Base-by-base conservation (phyloP, 148 eudicot species). In the Chenopodium album region DNA sequence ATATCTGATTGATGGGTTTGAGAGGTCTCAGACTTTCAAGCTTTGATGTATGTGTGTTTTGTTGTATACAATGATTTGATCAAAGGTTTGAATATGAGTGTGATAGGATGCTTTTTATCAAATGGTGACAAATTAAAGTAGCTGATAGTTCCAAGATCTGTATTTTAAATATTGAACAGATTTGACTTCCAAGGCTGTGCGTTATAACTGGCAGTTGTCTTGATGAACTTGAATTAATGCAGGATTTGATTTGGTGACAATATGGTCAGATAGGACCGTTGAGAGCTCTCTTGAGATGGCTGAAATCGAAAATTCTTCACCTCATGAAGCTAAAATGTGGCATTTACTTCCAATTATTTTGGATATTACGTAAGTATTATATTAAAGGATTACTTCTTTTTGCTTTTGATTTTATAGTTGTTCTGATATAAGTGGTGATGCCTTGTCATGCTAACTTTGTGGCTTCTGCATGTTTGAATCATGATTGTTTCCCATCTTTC, bases 241-340 rank as follows among this genome's bases (percentile, higher is more conserved):
- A 95, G 98, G 94, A 78, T 88, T 93, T 90, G 92, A 93, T 77
- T 80, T 95, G 82, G 83, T 90, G 60, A 75, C 89, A 63, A 81
- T 88, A 76, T 93, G 98, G 98, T 80, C 85, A 13, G 92, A 90
- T 84, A 93, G 84, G 87, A 91, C 87, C 22, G 81, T 91, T 83
- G 90, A 89, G 81, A 95, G 96, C 83, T 95, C 98, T 23, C 85
- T 93, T 66, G 98, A 95, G 86, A 95, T 95, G 98, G 98, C 98
- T 90, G 97, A 95, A 87, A 78, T 93, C 83, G 98, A 95, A 86
- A 95, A 95, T 87, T 91, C 92, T 83, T 90, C 97, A 72, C 91
- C 97, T 56, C 85, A 87, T 79, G 98, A 95, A 84, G 98, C 98
- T 82, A 92, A 91, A 79, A 89, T 84, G 82, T 95, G 97, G 97